Evolutionary conservation across 495 filamentous ascomycete genomes (phyloP).

Genomic region (Stereocaulon alpinum): DNA sequence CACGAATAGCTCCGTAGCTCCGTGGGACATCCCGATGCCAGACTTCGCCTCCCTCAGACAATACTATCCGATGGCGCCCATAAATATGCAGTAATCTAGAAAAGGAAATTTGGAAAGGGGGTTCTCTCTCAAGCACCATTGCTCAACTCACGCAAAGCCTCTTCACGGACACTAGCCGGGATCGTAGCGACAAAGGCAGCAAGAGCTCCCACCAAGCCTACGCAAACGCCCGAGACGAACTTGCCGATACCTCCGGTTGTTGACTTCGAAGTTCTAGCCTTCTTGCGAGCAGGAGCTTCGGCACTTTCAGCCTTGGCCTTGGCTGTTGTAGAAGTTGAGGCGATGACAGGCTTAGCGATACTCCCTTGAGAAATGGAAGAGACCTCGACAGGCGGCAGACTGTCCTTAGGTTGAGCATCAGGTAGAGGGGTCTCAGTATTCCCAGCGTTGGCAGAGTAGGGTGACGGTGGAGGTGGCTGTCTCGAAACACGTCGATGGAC

Average conservation of each 20-base stretch:
- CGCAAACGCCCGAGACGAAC: constrained; percentile 17
- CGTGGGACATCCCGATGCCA: not conserved
- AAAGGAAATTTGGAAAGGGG: too few species aligned
- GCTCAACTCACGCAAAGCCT: constrained; percentile 20
- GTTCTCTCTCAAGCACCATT: not conserved
- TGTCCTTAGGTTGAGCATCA: constrained; percentile 12
- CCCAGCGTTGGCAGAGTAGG: not conserved
- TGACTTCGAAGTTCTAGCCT: constrained; percentile 12
- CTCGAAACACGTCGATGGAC: not conserved
- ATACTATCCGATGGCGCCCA: not conserved
- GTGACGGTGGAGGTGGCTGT: not conserved
- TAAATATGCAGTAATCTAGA: too few species aligned
- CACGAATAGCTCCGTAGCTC: not conserved
- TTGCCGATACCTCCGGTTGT: constrained; percentile 15
- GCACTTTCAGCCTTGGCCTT: not conserved
- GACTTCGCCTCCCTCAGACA: not conserved
- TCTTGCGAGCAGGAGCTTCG: constrained; percentile 19
- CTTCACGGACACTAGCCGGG: constrained; percentile 19
- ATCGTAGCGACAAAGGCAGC: constrained; percentile 20
- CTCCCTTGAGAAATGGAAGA: constrained; percentile 4
- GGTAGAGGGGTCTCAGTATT: constrained; percentile 8
- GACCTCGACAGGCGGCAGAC: not conserved
- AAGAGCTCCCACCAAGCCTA: constrained; percentile 20
- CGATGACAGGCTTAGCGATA: not conserved
- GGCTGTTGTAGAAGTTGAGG: not conserved